A percentile compares a stretch with the other conserved stretches of the same genome.
Evolutionary conservation across 257 asterid species (phyloP).

Genomic region (Solanum sejunctum): DNA sequence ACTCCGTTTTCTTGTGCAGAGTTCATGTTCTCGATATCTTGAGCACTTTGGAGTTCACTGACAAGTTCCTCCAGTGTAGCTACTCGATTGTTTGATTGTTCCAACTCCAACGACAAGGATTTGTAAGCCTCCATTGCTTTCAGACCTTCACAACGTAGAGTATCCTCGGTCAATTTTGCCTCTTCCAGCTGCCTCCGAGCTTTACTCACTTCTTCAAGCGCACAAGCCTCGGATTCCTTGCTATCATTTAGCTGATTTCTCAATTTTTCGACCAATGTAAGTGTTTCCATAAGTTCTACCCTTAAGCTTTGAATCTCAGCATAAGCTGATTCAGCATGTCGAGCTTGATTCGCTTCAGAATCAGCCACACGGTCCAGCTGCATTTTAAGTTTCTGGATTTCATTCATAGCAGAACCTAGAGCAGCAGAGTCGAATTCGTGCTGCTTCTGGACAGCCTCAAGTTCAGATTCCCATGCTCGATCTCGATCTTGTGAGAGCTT

Average conservation of each 20-base stretch:
- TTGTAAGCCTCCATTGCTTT: slow-evolving; percentile 23
- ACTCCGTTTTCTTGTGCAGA: slow-evolving; percentile 14
- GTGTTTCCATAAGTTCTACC: slow-evolving; percentile 45
- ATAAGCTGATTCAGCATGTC: slow-evolving; percentile 66
- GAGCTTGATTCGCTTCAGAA: slow-evolving; percentile 53
- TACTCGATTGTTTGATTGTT: slow-evolving; percentile 36
- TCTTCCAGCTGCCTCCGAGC: slow-evolving; percentile 49
- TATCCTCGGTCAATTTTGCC: slow-evolving; percentile 40
- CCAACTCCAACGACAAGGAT: slow-evolving; percentile 45
- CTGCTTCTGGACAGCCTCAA: slow-evolving; percentile 72
- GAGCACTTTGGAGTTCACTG: slow-evolving; percentile 28
- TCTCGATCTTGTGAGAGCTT: slow-evolving; percentile 83
- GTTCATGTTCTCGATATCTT: not conserved
- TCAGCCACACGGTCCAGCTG: slow-evolving; percentile 47
- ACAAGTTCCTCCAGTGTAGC: slow-evolving; percentile 45
- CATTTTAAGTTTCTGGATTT: slow-evolving; percentile 61
- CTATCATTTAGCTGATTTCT: slow-evolving; percentile 46
- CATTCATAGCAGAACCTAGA: slow-evolving; percentile 56
- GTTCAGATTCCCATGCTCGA: slow-evolving; percentile 71
- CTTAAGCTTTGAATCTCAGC: slow-evolving; percentile 49
- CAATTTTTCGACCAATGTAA: slow-evolving; percentile 42
- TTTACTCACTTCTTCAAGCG: slow-evolving; percentile 39
- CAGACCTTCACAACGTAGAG: slow-evolving; percentile 27
- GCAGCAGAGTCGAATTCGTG: slow-evolving; percentile 64
- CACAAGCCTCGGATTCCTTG: slow-evolving; percentile 50